These are phyloP conservation scores for Castanopsis chinensis DNA, from an alignment of 306 rosid species.

Conservation along the genomic window DNA sequence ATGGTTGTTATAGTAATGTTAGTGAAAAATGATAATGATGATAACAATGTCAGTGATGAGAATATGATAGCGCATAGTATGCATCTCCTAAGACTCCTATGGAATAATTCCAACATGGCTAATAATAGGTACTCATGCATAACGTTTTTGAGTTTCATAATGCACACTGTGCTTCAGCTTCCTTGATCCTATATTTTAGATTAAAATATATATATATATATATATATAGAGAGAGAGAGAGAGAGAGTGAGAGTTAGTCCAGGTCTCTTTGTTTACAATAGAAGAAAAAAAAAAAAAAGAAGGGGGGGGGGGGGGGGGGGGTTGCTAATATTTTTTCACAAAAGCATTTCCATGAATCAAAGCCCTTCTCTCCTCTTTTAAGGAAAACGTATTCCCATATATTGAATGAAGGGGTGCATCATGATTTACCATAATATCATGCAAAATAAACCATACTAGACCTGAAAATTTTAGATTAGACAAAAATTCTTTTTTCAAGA, in stretches of 20 bases:
- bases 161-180: conserved; percentile 69
- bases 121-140: conserved; percentile 48
- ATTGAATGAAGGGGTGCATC: too few species aligned
- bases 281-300: not conserved
- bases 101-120: conserved; percentile 16
- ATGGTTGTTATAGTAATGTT: conserved; percentile 15
- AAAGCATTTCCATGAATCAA: too few species aligned
- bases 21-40: not conserved
- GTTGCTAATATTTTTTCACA: too few species aligned
- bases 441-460: too few species aligned
- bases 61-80: conserved; percentile 12
- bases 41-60: conserved; percentile 2
- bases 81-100: not conserved
- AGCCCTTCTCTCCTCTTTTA: too few species aligned
- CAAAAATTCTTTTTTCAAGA: too few species aligned
- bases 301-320: too few species aligned
- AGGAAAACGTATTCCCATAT: too few species aligned
- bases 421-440: too few species aligned
- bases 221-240: too few species aligned
- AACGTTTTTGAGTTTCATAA: conserved; percentile 31
- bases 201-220: not conserved
- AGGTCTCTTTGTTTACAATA: not conserved
- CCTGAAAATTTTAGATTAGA: too few species aligned
- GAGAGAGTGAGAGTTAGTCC: not conserved
- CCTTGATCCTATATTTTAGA: conserved; percentile 53